Percentiles rank a stretch among this genome's conserved stretches.
Evolutionary conservation across 805 yeast species (phyloP).

Genomic region (Wickerhamiella parazyma): DNA sequence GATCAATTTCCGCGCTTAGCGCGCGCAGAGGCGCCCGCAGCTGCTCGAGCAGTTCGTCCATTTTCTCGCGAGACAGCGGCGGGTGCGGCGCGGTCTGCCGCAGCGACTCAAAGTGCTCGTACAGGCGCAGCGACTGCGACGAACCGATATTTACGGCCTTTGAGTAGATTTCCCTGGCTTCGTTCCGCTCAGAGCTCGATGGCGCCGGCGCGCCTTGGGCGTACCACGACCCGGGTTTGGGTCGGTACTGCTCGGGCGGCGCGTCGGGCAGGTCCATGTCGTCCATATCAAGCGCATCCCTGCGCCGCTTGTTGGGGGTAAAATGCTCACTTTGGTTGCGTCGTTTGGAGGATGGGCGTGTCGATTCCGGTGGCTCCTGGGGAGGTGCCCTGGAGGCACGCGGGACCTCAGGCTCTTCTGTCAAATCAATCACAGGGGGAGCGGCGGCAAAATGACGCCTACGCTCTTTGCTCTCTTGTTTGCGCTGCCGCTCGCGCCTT

Average conservation of each 20-base stretch:
- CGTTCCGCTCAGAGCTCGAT: not conserved
- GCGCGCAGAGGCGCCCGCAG: not conserved
- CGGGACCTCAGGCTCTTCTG: no score
- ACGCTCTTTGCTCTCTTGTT: no score
- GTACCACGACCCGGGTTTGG: not conserved
- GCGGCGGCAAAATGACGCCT: no score
- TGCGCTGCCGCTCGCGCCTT: no score
- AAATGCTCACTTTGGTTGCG: not conserved
- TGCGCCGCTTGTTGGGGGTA: not conserved
- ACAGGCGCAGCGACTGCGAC: not conserved
- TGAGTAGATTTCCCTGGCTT: not conserved
- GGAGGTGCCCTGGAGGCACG: no score
- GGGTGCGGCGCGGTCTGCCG: not conserved
- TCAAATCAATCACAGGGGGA: no score
- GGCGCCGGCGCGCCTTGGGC: not conserved
- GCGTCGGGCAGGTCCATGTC: not conserved
- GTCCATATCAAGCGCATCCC: not conserved
- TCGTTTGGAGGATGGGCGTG: not conserved
- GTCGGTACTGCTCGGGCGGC: not conserved
- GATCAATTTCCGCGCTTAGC: not conserved
- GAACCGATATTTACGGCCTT: not conserved
- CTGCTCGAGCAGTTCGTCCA: not conserved
- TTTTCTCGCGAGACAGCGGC: not conserved
- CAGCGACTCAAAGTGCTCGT: not conserved
- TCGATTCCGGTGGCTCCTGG: no score